These are phyloP conservation scores for Phytopythium litorale DNA, from an alignment of 352 stramenopile genomes.

Conservation along the genomic window DNA sequence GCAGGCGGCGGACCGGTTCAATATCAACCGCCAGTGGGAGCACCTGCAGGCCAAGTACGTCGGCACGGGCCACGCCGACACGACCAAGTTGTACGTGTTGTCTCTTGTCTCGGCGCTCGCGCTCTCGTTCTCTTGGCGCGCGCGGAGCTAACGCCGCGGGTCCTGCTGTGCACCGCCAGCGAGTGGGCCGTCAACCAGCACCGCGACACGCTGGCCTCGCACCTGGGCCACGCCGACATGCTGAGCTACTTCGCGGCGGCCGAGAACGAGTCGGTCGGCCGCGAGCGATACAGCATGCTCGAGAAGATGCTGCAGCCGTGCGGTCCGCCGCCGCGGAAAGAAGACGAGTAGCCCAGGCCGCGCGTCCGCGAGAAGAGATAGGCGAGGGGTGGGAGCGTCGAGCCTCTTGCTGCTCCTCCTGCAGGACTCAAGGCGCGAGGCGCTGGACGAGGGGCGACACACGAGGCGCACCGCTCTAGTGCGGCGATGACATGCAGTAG, in stretches of 20 bases:
- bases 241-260: slow-evolving; percentile 96
- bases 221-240: slow-evolving; percentile 98
- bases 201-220: slow-evolving; percentile 96
- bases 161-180: slow-evolving; percentile 21
- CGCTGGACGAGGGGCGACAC: background rate
- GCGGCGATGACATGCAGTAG: no score
- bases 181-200: slow-evolving; percentile 99
- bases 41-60: slow-evolving; percentile 94
- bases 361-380: background rate
- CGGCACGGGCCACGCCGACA: slow-evolving; percentile 95
- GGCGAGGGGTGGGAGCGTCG: no score
- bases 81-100: slow-evolving; percentile 95
- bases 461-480: no score
- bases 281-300: slow-evolving; percentile 47
- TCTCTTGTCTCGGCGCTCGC: background rate
- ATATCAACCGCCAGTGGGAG: slow-evolving; percentile 93
- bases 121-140: background rate
- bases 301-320: slow-evolving; percentile 87
- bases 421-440: background rate
- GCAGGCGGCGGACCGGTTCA: slow-evolving; percentile 84
- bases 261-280: slow-evolving; percentile 95
- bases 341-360: slow-evolving; percentile 51
- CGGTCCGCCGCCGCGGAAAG: slow-evolving; percentile 62
- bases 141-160: background rate
- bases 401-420: no score